phyloP scores from a whole-genome alignment of 2,329 filamentous ascomycete genomes.

The Talaromyces sp. region DNA sequence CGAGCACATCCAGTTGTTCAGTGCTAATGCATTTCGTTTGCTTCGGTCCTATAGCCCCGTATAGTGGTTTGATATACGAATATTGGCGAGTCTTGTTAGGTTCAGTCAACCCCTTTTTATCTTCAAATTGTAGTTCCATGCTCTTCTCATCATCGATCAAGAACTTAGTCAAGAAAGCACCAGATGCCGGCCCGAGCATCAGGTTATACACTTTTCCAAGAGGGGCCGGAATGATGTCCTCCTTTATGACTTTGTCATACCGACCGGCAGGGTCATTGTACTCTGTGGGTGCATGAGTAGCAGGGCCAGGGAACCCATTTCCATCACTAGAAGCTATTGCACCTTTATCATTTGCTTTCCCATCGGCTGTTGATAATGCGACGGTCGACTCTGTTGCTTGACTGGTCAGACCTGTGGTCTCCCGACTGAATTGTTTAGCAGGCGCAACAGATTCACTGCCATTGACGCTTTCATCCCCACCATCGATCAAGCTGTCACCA shows the following conservation, averaged over 20 bases:
- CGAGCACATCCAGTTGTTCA: slow-evolving; percentile 77
- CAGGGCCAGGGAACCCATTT: slow-evolving; percentile 77
- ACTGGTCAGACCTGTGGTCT: slow-evolving; percentile 58
- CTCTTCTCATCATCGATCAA: slow-evolving; percentile 84
- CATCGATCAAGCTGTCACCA: slow-evolving; percentile 61
- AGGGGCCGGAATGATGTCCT: slow-evolving; percentile 81
- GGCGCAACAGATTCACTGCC: slow-evolving; percentile 50
- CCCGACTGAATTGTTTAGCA: slow-evolving; percentile 60
- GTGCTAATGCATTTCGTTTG: slow-evolving; percentile 92
- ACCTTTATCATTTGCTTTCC: slow-evolving; percentile 51
- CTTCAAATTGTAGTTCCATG: slow-evolving; percentile 76
- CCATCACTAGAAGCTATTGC: slow-evolving; percentile 31
- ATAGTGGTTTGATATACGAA: slow-evolving; percentile 87
- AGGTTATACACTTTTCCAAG: slow-evolving; percentile 87
- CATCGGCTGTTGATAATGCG: slow-evolving; percentile 31
- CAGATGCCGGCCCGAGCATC: slow-evolving; percentile 78
- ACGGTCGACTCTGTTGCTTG: slow-evolving; percentile 38
- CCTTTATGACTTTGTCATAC: slow-evolving; percentile 79
- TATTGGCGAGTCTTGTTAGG: slow-evolving; percentile 73
- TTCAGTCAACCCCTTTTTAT: slow-evolving; percentile 69
- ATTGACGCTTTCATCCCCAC: slow-evolving; percentile 51
- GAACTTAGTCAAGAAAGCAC: slow-evolving; percentile 80
- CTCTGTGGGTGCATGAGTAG: slow-evolving; percentile 76
- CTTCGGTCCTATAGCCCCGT: slow-evolving; percentile 78
- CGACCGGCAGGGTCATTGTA: slow-evolving; percentile 76